A percentile compares a stretch with the other conserved stretches of the same genome.
Evolutionary conservation across 371 early-diverging fungal species (phyloP).

Genomic region (Paraphysoderma sedebokerense): DNA sequence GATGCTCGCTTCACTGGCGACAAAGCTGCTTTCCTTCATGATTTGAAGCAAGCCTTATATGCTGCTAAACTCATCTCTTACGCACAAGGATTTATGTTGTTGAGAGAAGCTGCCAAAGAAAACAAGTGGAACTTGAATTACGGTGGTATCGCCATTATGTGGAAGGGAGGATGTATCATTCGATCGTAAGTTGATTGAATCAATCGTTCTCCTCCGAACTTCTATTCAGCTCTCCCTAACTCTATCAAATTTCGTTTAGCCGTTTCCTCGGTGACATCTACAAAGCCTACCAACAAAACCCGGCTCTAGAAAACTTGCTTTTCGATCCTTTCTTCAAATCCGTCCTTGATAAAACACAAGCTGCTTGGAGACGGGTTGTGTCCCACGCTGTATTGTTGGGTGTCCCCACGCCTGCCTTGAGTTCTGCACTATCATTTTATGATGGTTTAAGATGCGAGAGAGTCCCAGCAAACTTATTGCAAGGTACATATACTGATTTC

Average conservation of each 20-base stretch:
- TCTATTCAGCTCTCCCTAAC: background rate
- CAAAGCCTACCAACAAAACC: slow-evolving; percentile 75
- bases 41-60: slow-evolving; percentile 83
- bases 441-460: slow-evolving; percentile 84
- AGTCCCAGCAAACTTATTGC: slow-evolving; percentile 91
- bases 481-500: no score
- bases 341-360: slow-evolving; percentile 65
- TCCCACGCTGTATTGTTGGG: slow-evolving; percentile 64
- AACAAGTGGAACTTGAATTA: slow-evolving; percentile 91
- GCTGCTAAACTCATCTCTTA: slow-evolving; percentile 96
- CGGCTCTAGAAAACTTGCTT: slow-evolving; percentile 66
- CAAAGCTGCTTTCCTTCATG: slow-evolving; percentile 64
- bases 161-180: slow-evolving; percentile 99
- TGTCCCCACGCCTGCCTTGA: slow-evolving; percentile 80
- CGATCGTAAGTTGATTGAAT: slow-evolving; percentile 27
- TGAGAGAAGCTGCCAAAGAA: slow-evolving; percentile 86
- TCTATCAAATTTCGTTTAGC: slow-evolving; percentile 7
- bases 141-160: slow-evolving; percentile 92
- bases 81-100: slow-evolving; percentile 97
- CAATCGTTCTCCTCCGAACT: no score
- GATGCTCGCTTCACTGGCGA: slow-evolving; percentile 53
- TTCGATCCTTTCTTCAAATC: slow-evolving; percentile 89
- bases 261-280: slow-evolving; percentile 92
- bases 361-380: slow-evolving; percentile 80
- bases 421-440: slow-evolving; percentile 88